Evolutionary conservation across 2,329 filamentous ascomycete genomes (phyloP).

Genomic region (Diplodia seriata): DNA sequence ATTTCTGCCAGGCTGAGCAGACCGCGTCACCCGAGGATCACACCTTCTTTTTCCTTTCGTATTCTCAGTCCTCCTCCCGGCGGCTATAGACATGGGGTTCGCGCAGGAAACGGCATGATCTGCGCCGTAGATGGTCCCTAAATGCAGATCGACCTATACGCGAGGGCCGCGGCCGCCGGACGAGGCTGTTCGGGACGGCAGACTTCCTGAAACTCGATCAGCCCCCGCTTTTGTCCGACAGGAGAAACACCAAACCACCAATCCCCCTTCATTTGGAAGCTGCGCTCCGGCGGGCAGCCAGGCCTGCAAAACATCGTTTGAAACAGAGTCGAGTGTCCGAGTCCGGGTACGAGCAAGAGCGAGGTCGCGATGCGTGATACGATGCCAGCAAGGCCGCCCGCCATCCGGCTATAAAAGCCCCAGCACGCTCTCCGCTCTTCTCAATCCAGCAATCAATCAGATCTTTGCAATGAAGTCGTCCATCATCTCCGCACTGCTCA

Average conservation of each 20-base stretch:
- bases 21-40: slow-evolving; percentile 14
- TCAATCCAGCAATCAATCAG: neutral
- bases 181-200: neutral
- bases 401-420: slow-evolving; percentile 8
- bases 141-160: slow-evolving; percentile 6
- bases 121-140: neutral
- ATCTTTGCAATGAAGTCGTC: slow-evolving; percentile 5
- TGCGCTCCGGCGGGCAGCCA: slow-evolving; percentile 16
- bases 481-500: neutral
- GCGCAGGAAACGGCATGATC: slow-evolving; percentile 9
- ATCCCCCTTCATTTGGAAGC: neutral
- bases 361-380: neutral
- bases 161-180: neutral
- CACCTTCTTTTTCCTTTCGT: slow-evolving; percentile 26
- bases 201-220: slow-evolving; percentile 9
- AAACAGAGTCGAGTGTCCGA: neutral
- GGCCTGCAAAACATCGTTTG: slow-evolving; percentile 3
- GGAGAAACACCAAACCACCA: slow-evolving; percentile 30
- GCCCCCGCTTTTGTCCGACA: slow-evolving; percentile 23
- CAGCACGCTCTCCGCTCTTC: neutral
- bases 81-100: slow-evolving; percentile 12
- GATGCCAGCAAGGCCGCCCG: slow-evolving; percentile 4
- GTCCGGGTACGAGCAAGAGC: neutral
- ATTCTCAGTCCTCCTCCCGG: neutral
- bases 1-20: neutral